These are phyloP conservation scores for Coelastrella sp. DNA, from an alignment of 139 green algal genomes.

Conservation along the genomic window DNA sequence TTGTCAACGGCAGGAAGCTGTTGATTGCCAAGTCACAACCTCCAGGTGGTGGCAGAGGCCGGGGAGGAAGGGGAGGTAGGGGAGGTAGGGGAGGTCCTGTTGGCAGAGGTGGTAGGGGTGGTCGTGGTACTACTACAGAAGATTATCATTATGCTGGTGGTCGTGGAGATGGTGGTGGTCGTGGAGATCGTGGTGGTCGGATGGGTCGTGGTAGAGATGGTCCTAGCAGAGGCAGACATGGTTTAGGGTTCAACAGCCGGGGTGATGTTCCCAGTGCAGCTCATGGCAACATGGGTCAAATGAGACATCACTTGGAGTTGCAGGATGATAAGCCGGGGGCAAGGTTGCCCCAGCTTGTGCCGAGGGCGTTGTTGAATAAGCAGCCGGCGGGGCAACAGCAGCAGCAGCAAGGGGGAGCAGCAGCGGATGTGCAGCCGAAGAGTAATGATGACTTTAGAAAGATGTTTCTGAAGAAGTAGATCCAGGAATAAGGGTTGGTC, in stretches of 20 bases:
- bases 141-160: no score
- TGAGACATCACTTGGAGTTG: neutral
- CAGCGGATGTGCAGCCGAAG: constrained; percentile 49
- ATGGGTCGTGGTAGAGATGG: neutral
- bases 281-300: neutral
- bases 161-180: neutral
- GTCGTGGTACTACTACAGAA: no score
- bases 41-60: constrained; percentile 38
- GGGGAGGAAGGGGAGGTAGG: constrained; percentile 12
- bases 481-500: no score
- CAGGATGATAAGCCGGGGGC: neutral
- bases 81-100: neutral
- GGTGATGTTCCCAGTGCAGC: neutral
- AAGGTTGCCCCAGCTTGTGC: constrained; percentile 11
- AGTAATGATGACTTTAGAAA: constrained; percentile 82
- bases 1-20: constrained; percentile 67
- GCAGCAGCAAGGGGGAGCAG: neutral
- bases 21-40: constrained; percentile 77
- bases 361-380: neutral
- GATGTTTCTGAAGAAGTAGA: constrained; percentile 78
- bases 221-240: neutral
- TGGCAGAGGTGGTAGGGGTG: neutral
- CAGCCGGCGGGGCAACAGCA: neutral
- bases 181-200: neutral
- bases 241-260: neutral